phyloP scores from a whole-genome alignment of 2,329 filamentous ascomycete species.

The Colletotrichum sp. region DNA sequence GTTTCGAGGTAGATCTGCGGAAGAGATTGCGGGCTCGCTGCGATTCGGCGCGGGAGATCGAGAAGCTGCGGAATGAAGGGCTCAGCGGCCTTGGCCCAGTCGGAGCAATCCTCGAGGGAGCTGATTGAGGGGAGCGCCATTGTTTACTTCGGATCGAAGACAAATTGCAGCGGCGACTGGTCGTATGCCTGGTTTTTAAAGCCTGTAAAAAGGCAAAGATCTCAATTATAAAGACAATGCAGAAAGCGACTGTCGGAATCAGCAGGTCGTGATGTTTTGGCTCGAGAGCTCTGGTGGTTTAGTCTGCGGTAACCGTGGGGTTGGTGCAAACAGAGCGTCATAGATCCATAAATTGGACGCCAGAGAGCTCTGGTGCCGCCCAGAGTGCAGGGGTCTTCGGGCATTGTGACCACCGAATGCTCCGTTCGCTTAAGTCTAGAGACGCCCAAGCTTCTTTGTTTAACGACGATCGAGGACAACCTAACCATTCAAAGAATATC shows the following conservation, averaged over 20 bases:
- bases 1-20: slow-evolving; percentile 79
- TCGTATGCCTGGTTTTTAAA: background rate
- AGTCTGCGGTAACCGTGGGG: background rate
- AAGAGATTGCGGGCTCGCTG: slow-evolving; percentile 66
- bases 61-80: slow-evolving; percentile 77
- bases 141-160: background rate
- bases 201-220: background rate
- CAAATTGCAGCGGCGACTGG: background rate
- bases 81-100: slow-evolving; percentile 75
- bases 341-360: background rate
- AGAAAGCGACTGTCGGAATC: background rate
- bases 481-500: background rate
- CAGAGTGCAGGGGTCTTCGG: slow-evolving; percentile 1
- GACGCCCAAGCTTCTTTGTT: background rate
- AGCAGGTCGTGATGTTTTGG: background rate
- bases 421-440: background rate
- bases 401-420: background rate
- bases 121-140: slow-evolving; percentile 79
- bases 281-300: background rate
- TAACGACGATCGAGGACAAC: background rate
- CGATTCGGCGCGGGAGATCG: slow-evolving; percentile 70
- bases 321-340: slow-evolving; percentile 15
- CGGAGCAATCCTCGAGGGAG: slow-evolving; percentile 75
- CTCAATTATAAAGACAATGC: background rate
- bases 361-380: background rate